Evolutionary conservation across 2,329 filamentous ascomycete genomes (phyloP), one percentile per base, ranked within the genome.

Genomic region (Penicillium rolfsii): DNA sequence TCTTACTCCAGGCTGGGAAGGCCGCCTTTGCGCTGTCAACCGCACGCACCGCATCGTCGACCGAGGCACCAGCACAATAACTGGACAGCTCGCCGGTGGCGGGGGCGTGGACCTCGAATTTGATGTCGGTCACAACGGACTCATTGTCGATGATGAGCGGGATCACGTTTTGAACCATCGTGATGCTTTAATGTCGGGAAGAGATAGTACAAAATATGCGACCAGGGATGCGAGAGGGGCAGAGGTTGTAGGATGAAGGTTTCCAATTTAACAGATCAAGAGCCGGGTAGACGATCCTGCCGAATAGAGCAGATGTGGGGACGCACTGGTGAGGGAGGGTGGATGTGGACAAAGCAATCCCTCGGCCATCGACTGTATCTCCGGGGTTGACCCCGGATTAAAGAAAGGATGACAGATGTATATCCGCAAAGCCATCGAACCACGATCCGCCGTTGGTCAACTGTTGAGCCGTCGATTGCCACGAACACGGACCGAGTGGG

Each of bases 1-100:
- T 84, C 65, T 84, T 84, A 46, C 84, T 82, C 91, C 91, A 96
- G 60, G 83, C 77, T 46, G 83, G 84, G 75, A 91, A 89, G 1
- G 91, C 91, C 14, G 81, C 80, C n/a, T 87, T 80, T 0, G 91
- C 90, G 9, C 87, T 84, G 9, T 79, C 76, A 19, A 84, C 76
- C 30, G 88, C 88, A 64, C 85, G 80, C 2, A 79, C 76, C 50
- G 84, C 84, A 67, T 87, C 81, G 8, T 80, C 74, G 40, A 83
- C 78, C 2, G 87, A 85, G 36, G 84, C 85, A 36, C 83, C 81
- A 59, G 84, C 85, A 59, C 82, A 81, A 64, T 84, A 79, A 70
- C 87, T 80, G 41, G 86, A 72, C 14, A 84, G 70, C 72, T 85
- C 68, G 74, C 85, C 69, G 52, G 81, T 81, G 8, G 75, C 71